These are phyloP conservation scores for Calcarisporium arbuscula DNA, from an alignment of 2,329 filamentous ascomycete genomes.

Conservation along the genomic window DNA sequence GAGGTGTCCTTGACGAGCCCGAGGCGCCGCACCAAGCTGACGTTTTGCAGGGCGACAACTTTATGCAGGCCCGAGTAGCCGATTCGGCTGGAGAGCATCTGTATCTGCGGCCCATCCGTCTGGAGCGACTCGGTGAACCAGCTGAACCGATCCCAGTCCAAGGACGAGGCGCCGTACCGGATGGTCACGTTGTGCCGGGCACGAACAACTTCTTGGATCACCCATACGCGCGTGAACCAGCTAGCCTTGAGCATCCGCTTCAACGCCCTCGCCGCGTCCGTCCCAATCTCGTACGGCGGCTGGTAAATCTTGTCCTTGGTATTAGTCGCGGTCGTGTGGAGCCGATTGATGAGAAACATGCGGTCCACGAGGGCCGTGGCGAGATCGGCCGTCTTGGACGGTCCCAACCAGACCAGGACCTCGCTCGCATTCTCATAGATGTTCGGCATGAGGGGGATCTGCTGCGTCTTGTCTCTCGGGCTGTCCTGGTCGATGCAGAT, in stretches of 20 bases:
- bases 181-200: constrained; percentile 1
- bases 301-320: not conserved
- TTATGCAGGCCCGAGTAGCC: not conserved
- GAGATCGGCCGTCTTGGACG: not conserved
- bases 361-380: constrained; percentile 2
- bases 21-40: not conserved
- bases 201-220: constrained; percentile 4
- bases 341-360: constrained; percentile 3
- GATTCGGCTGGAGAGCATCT: not conserved
- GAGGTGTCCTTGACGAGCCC: not conserved
- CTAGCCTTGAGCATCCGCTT: not conserved
- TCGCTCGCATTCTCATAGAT: constrained; percentile 7
- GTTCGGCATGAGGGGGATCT: constrained; percentile 10
- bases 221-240: constrained; percentile 5
- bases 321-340: too few relatives aligned
- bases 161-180: not conserved
- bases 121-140: constrained; percentile 1
- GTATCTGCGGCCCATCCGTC: not conserved
- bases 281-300: not conserved
- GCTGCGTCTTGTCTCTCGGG: constrained; percentile 7
- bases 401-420: constrained; percentile 9
- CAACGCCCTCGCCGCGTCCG: not conserved
- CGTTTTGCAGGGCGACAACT: not conserved
- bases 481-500: constrained; percentile 11
- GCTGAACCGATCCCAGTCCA: not conserved